Evolutionary conservation across 139 green algal genomes (phyloP).

Genomic region (Closterium sp.): DNA sequence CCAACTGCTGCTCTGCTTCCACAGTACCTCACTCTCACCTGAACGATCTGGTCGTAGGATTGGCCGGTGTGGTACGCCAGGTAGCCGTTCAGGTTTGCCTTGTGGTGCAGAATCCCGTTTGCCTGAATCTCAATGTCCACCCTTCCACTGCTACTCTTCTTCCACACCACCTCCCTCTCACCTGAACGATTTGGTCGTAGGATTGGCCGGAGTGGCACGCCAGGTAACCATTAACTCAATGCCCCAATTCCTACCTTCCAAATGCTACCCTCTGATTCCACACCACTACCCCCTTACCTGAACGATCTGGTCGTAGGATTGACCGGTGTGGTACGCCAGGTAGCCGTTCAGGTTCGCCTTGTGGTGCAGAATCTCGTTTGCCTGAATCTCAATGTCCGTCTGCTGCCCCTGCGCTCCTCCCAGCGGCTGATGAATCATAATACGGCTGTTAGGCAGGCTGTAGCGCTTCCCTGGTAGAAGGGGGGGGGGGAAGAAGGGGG

Average conservation of each 20-base stretch:
- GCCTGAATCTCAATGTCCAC: slow-evolving; percentile 43
- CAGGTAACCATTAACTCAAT: slow-evolving; percentile 99
- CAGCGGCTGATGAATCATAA: slow-evolving; percentile 99
- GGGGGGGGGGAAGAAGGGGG: neutral
- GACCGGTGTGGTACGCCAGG: no score
- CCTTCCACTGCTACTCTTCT: slow-evolving; percentile 93
- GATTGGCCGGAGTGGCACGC: slow-evolving; percentile 90
- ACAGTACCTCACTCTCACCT: no score
- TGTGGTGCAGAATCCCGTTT: no score
- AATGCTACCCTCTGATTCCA: slow-evolving; percentile 58
- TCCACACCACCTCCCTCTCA: neutral
- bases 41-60: no score
- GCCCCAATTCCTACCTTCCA: no score
- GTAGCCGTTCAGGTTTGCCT: no score
- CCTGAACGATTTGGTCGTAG: slow-evolving; percentile 82
- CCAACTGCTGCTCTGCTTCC: no score
- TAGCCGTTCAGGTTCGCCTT: no score
- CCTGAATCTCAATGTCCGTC: slow-evolving; percentile 98
- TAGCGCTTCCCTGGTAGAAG: slow-evolving; percentile 89
- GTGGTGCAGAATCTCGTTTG: slow-evolving; percentile 99
- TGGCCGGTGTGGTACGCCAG: no score
- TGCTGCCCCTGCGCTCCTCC: slow-evolving; percentile 94
- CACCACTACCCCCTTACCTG: slow-evolving; percentile 2
- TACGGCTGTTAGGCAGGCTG: slow-evolving; percentile 92
- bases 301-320: slow-evolving; percentile 88